Conservation (phyloP, 352 stramenopile species). For the Phytophthora pluvialis region DNA sequence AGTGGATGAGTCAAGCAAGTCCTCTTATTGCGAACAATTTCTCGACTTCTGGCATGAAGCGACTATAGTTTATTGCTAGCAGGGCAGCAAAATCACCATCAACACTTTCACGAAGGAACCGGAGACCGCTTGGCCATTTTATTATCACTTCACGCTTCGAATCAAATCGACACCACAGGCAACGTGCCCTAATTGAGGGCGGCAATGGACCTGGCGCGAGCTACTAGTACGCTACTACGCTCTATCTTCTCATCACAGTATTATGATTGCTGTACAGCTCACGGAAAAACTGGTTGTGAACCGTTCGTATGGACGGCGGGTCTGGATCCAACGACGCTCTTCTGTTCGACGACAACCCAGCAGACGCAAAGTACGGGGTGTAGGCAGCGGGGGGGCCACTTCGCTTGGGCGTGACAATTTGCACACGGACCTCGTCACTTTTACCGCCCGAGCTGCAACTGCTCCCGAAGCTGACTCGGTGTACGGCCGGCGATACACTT, state of each 20-base stretch:
- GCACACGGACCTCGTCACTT: conserved; percentile 32
- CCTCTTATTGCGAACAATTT: too few relatives aligned
- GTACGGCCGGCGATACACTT: conserved; percentile 25
- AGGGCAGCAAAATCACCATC: too few relatives aligned
- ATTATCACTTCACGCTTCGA: too few relatives aligned
- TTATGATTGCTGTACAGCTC: conserved; percentile 31
- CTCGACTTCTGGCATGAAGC: too few relatives aligned
- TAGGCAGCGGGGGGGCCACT: conserved; percentile 24
- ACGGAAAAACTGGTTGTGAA: conserved; percentile 46
- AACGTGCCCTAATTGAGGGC: too few relatives aligned
- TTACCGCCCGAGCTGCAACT: conserved; percentile 29
- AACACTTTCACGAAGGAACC: too few relatives aligned
- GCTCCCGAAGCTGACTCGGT: conserved; percentile 32
- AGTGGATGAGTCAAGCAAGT: too few relatives aligned
- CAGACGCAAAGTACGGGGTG: conserved; percentile 32
- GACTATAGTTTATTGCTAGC: too few relatives aligned
- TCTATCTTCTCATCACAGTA: not conserved
- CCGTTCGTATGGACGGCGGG: conserved; percentile 21
- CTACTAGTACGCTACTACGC: not conserved
- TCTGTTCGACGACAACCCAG: conserved; percentile 13
- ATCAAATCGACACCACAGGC: too few relatives aligned
- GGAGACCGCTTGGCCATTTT: too few relatives aligned
- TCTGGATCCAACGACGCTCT: conserved; percentile 6
- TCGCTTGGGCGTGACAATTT: conserved; percentile 30
- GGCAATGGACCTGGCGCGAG: too few relatives aligned